phyloP scores from a whole-genome alignment of 2,329 filamentous ascomycete genomes.

The Clarireedia homoeocarpa region DNA sequence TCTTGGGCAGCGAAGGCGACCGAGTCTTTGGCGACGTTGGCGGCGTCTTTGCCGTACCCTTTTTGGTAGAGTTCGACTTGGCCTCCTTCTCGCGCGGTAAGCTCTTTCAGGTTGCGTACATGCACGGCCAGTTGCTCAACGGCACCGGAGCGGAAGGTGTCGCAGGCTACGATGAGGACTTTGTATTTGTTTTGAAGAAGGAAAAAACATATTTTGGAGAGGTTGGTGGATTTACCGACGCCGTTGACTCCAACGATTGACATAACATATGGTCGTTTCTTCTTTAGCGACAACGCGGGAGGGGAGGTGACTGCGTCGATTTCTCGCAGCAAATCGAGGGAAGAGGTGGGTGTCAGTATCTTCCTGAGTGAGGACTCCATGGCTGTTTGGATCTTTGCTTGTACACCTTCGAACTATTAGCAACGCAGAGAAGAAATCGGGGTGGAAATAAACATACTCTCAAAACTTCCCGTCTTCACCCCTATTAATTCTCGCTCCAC shows the following conservation, averaged over 20 bases:
- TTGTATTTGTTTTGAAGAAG: constrained; percentile 94
- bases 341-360: constrained; percentile 92
- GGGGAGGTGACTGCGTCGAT: constrained; percentile 73
- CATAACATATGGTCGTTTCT: constrained; percentile 83
- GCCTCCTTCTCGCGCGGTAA: constrained; percentile 76
- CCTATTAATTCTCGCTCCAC: constrained; percentile 87
- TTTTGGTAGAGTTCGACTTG: constrained; percentile 90
- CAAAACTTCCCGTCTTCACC: constrained; percentile 86
- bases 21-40: constrained; percentile 88
- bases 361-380: constrained; percentile 91
- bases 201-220: constrained; percentile 98
- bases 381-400: constrained; percentile 71
- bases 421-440: not conserved
- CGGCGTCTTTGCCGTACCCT: constrained; percentile 96
- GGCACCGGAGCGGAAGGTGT: constrained; percentile 94
- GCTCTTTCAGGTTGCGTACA: constrained; percentile 84
- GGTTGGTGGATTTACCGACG: constrained; percentile 94
- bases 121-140: constrained; percentile 96
- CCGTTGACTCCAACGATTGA: constrained; percentile 98
- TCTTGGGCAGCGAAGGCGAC: constrained; percentile 70
- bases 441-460: constrained; percentile 41
- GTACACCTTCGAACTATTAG: constrained; percentile 48
- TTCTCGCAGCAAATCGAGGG: constrained; percentile 86
- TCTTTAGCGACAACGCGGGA: constrained; percentile 52
- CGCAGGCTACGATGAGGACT: constrained; percentile 86